Conservation (phyloP, 148 eudicot species). For the Spergularia marina region DNA sequence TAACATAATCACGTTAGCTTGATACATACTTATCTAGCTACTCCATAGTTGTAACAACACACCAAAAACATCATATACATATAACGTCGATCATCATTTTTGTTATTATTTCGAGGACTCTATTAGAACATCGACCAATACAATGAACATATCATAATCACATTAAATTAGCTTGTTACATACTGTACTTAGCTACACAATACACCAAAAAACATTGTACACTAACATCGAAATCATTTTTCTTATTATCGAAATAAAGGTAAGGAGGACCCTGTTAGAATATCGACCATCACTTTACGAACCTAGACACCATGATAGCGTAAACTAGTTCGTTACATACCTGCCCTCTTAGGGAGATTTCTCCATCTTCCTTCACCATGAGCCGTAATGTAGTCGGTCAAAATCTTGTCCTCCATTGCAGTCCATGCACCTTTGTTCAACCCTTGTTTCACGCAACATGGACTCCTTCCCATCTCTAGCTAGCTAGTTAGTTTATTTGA, state of each 20-base stretch:
- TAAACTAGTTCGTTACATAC: not conserved
- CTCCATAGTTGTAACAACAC: too few species aligned
- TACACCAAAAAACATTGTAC: too few species aligned
- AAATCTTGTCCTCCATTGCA: slow-evolving; percentile 36
- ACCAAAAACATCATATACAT: too few species aligned
- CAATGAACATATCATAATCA: not conserved
- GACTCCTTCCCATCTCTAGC: slow-evolving; percentile 40
- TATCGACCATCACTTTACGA: not conserved
- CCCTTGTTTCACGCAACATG: slow-evolving; percentile 40
- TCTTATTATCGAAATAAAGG: not conserved
- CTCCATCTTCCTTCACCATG: slow-evolving; percentile 52
- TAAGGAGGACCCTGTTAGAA: not conserved
- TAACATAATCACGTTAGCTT: too few species aligned
- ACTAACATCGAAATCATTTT: not conserved
- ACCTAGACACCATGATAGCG: not conserved
- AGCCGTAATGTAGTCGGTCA: slow-evolving; percentile 29
- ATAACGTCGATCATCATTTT: too few species aligned
- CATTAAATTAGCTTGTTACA: too few species aligned
- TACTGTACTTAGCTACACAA: too few species aligned
- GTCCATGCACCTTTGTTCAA: slow-evolving; percentile 45
- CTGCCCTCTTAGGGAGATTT: slow-evolving; percentile 41
- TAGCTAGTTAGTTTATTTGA: not conserved
- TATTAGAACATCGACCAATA: not conserved
- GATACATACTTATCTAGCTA: too few species aligned
- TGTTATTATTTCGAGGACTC: too few species aligned